Evolutionary conservation across 495 filamentous ascomycete species (phyloP).

Genomic region (Penicillium paxilli): DNA sequence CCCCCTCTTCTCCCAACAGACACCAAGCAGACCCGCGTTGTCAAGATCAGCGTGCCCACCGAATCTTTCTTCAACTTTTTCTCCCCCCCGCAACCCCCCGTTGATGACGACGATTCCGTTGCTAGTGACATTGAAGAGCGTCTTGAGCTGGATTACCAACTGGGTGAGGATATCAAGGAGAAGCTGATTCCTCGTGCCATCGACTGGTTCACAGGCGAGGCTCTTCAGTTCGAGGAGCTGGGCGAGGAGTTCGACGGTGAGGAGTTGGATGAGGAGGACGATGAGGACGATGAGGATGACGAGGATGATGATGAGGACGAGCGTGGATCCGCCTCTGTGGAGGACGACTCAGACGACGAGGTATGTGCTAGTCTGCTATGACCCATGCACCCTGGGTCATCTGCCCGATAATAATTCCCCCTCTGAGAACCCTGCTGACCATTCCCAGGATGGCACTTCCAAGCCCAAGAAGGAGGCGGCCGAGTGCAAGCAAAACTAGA

Average conservation of each 20-base stretch:
- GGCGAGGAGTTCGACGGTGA: slow-evolving; percentile 85
- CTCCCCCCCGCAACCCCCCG: slow-evolving; percentile 85
- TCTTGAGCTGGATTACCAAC: slow-evolving; percentile 96
- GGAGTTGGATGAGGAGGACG: slow-evolving; percentile 84
- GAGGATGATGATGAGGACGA: slow-evolving; percentile 88
- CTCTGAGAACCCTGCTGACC: slow-evolving; percentile 25
- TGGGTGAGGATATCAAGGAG: slow-evolving; percentile 99
- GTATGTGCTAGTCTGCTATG: slow-evolving; percentile 67
- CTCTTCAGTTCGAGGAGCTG: slow-evolving; percentile 92
- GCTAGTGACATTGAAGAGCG: slow-evolving; percentile 94
- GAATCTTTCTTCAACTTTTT: slow-evolving; percentile 99
- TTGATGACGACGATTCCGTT: slow-evolving; percentile 72
- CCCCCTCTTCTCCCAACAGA: slow-evolving; percentile 48
- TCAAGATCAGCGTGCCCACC: slow-evolving; percentile 97
- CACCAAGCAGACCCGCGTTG: slow-evolving; percentile 97
- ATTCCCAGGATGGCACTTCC: slow-evolving; percentile 78
- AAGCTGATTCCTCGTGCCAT: slow-evolving; percentile 98
- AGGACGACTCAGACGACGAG: slow-evolving; percentile 89
- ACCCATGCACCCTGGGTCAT: too few relatives aligned
- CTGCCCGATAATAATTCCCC: neutral
- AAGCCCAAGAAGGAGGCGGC: slow-evolving; percentile 99
- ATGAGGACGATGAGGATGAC: slow-evolving; percentile 92
- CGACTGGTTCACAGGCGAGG: slow-evolving; percentile 99
- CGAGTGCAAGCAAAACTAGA: slow-evolving; percentile 98
- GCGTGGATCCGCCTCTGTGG: slow-evolving; percentile 48